Evolutionary conservation across 768 basidiomycete genomes (phyloP).

Genomic region (Amanita fuliginea): DNA sequence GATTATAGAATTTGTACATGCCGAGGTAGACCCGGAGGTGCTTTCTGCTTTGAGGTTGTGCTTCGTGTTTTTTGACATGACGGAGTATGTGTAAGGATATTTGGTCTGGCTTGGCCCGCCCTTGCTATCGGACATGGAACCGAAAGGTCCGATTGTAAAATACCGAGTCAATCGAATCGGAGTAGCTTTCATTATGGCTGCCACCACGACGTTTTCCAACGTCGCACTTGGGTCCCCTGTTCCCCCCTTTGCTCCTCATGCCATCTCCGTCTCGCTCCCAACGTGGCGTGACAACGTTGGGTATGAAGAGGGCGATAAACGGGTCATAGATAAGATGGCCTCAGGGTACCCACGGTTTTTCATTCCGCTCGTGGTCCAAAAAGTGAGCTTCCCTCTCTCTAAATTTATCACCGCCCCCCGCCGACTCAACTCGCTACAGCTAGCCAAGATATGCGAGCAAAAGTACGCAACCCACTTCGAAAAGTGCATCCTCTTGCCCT

Average conservation of each 20-base stretch:
- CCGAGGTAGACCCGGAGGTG: no score
- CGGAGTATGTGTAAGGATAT: no score
- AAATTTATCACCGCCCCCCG: background rate
- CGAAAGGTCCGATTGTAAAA: no score
- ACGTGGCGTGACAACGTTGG: constrained; percentile 87
- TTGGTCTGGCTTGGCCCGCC: no score
- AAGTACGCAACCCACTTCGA: constrained; percentile 71
- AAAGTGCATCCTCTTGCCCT: constrained; percentile 69
- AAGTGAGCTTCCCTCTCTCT: constrained; percentile 35
- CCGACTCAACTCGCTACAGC: constrained; percentile 30
- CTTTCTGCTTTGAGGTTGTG: no score
- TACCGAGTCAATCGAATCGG: no score
- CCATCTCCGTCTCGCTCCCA: constrained; percentile 91
- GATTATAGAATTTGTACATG: no score
- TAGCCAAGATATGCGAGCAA: constrained; percentile 62
- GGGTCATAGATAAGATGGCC: constrained; percentile 72
- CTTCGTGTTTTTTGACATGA: no score
- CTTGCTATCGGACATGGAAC: no score
- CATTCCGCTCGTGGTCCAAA: constrained; percentile 75
- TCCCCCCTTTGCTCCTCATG: constrained; percentile 69
- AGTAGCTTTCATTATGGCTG: background rate
- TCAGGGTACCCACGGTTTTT: constrained; percentile 94
- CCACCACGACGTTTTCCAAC: constrained; percentile 2
- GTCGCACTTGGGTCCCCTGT: constrained; percentile 39
- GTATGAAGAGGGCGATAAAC: constrained; percentile 82